These are phyloP conservation scores for Solanum phureja DNA, from an alignment of 257 asterid genomes.

Conservation along the genomic window DNA sequence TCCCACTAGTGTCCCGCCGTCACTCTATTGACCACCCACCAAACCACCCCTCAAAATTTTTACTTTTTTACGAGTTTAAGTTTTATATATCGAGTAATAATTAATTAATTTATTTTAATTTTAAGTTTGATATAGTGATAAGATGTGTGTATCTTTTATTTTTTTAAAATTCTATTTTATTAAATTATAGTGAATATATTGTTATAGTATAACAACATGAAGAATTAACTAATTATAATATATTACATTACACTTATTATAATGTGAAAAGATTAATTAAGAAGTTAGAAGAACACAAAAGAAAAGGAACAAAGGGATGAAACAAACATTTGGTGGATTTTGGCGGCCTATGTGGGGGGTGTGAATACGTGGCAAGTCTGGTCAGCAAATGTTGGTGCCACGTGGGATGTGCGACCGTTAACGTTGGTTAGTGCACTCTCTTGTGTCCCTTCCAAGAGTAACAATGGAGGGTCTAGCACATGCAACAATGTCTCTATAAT, in stretches of 20 bases:
- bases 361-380: slow-evolving; percentile 25
- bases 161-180: not conserved
- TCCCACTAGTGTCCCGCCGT: slow-evolving; percentile 27
- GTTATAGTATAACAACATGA: not conserved
- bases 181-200: not conserved
- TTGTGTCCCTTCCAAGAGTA: slow-evolving; percentile 27
- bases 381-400: slow-evolving; percentile 24
- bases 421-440: slow-evolving; percentile 26
- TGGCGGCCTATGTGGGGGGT: not conserved
- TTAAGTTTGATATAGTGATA: no score
- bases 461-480: slow-evolving; percentile 21
- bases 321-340: not conserved
- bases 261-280: not conserved
- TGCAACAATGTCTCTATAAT: slow-evolving; percentile 21
- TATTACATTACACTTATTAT: not conserved
- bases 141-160: no score
- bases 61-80: no score
- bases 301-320: not conserved
- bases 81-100: no score
- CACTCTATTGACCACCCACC: not conserved
- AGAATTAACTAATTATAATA: not conserved
- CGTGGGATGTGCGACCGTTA: slow-evolving; percentile 35
- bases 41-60: not conserved
- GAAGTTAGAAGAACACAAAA: not conserved
- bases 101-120: no score